phyloP scores from a whole-genome alignment of 305 asterid genomes.

The Fraxinus nigra region DNA sequence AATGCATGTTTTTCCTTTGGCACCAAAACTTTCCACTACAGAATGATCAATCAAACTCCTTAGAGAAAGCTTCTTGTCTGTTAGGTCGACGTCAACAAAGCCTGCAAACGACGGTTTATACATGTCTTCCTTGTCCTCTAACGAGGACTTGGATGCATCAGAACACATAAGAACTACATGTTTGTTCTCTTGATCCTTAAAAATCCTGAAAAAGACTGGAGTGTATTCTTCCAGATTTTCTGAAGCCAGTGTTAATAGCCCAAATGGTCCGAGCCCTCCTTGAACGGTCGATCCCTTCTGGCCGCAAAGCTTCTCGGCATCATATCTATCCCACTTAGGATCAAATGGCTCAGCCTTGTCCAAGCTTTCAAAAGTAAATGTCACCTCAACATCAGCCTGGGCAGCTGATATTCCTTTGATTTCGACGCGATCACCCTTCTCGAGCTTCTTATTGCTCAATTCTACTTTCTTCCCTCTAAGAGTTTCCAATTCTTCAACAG shows the following conservation, averaged over 20 bases:
- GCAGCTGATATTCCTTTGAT: neutral
- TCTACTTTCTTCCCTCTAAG: constrained; percentile 17
- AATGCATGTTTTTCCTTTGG: constrained; percentile 39
- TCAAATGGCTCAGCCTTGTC: constrained; percentile 36
- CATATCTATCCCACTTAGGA: constrained; percentile 27
- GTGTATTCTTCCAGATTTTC: constrained; percentile 48
- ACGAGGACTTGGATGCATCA: constrained; percentile 45
- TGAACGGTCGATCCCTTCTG: constrained; percentile 31
- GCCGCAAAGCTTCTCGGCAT: constrained; percentile 43
- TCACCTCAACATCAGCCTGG: constrained; percentile 53
- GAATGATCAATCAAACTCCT: constrained; percentile 44
- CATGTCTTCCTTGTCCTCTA: neutral
- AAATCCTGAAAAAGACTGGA: constrained; percentile 52
- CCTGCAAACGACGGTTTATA: constrained; percentile 36
- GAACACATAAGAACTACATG: constrained; percentile 58
- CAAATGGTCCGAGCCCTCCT: constrained; percentile 58
- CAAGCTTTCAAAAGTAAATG: constrained; percentile 26
- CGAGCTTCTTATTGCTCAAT: neutral
- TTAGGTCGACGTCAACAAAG: constrained; percentile 36
- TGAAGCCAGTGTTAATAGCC: constrained; percentile 49
- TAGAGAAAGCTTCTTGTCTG: constrained; percentile 29
- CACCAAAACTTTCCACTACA: constrained; percentile 44
- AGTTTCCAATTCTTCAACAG: constrained; percentile 29
- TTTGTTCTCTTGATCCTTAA: constrained; percentile 29
- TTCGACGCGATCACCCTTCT: neutral